Evolutionary conservation across 2,329 filamentous ascomycete species (phyloP).

Genomic region (Elsinoe ampelina): DNA sequence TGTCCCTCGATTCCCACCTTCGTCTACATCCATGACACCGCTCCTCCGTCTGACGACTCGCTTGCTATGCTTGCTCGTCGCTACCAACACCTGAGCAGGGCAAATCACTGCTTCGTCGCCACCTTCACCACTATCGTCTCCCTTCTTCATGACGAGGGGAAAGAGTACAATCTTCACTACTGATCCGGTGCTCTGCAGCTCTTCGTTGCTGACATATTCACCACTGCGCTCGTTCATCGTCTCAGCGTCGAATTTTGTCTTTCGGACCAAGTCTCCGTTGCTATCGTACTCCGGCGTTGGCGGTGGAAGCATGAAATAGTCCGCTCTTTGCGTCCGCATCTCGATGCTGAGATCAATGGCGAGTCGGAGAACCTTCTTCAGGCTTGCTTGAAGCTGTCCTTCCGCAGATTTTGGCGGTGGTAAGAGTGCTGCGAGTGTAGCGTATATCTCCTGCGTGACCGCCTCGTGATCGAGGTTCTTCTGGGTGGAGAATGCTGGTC

Average conservation of each 20-base stretch:
- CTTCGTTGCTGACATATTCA: constrained; percentile 61
- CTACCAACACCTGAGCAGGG: constrained; percentile 85
- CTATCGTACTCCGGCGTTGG: constrained; percentile 90
- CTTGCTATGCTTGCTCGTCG: constrained; percentile 36
- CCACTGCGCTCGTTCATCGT: constrained; percentile 91
- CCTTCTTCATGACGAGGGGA: constrained; percentile 92
- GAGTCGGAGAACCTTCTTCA: constrained; percentile 77
- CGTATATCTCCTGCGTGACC: constrained; percentile 84
- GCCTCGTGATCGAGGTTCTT: constrained; percentile 86
- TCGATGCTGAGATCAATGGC: constrained; percentile 88
- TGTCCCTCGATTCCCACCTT: constrained; percentile 23
- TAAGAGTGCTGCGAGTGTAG: constrained; percentile 72
- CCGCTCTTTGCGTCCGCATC: constrained; percentile 93
- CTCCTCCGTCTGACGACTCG: constrained; percentile 43
- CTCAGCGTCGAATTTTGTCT: constrained; percentile 82
- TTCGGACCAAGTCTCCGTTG: constrained; percentile 78
- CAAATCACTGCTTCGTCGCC: constrained; percentile 94
- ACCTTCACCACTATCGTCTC: constrained; percentile 74
- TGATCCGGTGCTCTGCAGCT: constrained; percentile 65
- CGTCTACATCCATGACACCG: constrained; percentile 41
- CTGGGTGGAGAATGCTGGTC: constrained; percentile 70
- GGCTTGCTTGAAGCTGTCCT: constrained; percentile 68
- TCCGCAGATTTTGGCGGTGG: constrained; percentile 77
- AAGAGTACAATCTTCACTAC: constrained; percentile 89
- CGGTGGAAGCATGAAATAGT: constrained; percentile 97